These are phyloP conservation scores for Salix suchowensis DNA, from an alignment of 345 rosid species.

Conservation along the genomic window DNA sequence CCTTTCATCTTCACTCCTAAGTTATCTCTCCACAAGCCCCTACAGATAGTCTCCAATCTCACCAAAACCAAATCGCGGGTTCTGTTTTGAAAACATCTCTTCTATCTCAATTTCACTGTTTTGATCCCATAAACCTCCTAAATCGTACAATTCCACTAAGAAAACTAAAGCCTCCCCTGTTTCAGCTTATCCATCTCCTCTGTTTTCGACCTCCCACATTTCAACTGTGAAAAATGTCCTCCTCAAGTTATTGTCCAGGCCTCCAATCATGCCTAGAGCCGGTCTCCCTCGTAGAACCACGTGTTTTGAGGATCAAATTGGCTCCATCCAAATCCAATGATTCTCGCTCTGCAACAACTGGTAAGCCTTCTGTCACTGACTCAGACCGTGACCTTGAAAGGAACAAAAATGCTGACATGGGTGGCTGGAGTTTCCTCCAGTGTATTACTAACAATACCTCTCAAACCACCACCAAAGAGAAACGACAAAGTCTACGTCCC, in stretches of 20 bases:
- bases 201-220: conserved; percentile 3
- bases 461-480: background rate
- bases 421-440: conserved; percentile 27
- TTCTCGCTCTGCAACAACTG: background rate
- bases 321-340: conserved; percentile 26
- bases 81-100: background rate
- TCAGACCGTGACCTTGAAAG: conserved; percentile 9
- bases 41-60: background rate
- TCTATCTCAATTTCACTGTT: background rate
- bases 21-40: background rate
- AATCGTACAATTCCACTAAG: background rate
- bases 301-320: conserved; percentile 35
- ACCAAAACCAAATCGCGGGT: background rate
- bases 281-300: conserved; percentile 17
- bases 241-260: conserved; percentile 44
- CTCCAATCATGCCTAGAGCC: conserved; percentile 54
- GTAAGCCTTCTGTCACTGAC: background rate
- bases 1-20: conserved; percentile 19
- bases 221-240: conserved; percentile 28
- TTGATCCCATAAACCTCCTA: conserved; percentile 1
- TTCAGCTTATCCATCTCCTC: background rate
- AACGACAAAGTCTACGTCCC: conserved; percentile 6
- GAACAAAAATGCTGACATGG: conserved; percentile 3
- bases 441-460: background rate
- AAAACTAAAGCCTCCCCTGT: background rate